These are phyloP conservation scores for Nidula niveotomentosa DNA, from an alignment of 1,284 basidiomycete species.

Conservation along the genomic window DNA sequence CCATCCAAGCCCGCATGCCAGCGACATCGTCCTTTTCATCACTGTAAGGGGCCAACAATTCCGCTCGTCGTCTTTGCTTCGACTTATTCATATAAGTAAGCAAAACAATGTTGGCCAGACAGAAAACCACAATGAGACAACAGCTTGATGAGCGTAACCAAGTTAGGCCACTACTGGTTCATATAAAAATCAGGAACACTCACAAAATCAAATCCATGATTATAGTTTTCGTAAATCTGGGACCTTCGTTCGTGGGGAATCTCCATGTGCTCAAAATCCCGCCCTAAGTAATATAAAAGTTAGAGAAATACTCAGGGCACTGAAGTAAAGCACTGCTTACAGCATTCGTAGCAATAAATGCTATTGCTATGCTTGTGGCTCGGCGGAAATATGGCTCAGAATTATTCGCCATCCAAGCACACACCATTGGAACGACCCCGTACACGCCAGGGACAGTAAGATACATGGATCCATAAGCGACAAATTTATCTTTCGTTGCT, in stretches of 20 bases:
- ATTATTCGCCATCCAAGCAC: constrained; percentile 45
- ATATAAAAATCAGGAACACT: constrained; percentile 7
- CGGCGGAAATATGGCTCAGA: constrained; percentile 47
- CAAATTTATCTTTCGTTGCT: constrained; percentile 23
- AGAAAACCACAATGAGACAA: constrained; percentile 21
- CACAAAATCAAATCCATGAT: constrained; percentile 35
- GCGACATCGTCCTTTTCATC: constrained; percentile 22
- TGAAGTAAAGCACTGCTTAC: neutral
- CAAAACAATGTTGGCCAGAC: constrained; percentile 23
- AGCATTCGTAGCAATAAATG: constrained; percentile 30
- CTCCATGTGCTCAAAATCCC: constrained; percentile 40
- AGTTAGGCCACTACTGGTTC: neutral
- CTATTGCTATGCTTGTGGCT: constrained; percentile 38
- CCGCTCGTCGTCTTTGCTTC: constrained; percentile 21
- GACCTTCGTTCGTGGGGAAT: constrained; percentile 34
- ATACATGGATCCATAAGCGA: constrained; percentile 25
- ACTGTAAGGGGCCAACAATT: constrained; percentile 29
- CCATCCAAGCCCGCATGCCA: constrained; percentile 28
- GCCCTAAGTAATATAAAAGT: constrained; percentile 19
- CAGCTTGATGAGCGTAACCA: constrained; percentile 12
- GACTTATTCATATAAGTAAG: constrained; percentile 24
- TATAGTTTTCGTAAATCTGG: constrained; percentile 31
- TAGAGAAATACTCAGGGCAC: neutral
- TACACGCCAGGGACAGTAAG: constrained; percentile 25
- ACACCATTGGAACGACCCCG: constrained; percentile 16